Conservation (phyloP, 2,329 filamentous ascomycete species). For the Trichoderma sp. region DNA sequence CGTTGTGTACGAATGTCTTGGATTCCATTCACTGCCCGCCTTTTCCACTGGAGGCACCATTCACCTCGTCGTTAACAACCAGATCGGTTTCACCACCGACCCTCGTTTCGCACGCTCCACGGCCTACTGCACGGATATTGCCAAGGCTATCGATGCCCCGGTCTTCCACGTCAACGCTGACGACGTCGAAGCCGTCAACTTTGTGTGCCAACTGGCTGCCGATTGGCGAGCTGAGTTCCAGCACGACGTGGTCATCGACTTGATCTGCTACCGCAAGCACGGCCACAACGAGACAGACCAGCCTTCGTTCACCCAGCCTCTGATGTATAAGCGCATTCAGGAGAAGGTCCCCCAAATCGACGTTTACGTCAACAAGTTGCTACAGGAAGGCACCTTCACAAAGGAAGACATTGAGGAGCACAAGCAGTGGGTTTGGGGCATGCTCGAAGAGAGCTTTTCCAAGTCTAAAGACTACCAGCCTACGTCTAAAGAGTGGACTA, state of each 20-base stretch:
- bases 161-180: constrained; percentile 99
- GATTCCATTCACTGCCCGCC: constrained; percentile 91
- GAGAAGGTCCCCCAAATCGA: constrained; percentile 83
- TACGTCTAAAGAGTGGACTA: constrained; percentile 96
- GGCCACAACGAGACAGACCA: constrained; percentile 99
- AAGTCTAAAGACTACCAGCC: constrained; percentile 98
- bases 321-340: constrained; percentile 99
- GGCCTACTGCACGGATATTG: constrained; percentile 98
- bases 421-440: constrained; percentile 99
- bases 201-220: constrained; percentile 92
- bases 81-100: constrained; percentile 99
- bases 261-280: constrained; percentile 98
- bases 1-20: constrained; percentile 97
- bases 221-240: constrained; percentile 99
- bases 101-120: constrained; percentile 96
- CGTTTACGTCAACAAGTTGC: constrained; percentile 87
- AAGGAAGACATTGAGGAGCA: constrained; percentile 98
- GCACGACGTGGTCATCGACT: constrained; percentile 95
- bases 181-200: constrained; percentile 97
- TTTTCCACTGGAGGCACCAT: constrained; percentile 98
- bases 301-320: constrained; percentile 97
- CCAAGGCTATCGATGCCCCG: constrained; percentile 96
- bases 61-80: constrained; percentile 98
- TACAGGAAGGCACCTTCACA: constrained; percentile 91
- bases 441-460: constrained; percentile 96